Evolutionary conservation across 78 protist genomes (phyloP).

Genomic region (Dictyostelium brefeldianum): DNA sequence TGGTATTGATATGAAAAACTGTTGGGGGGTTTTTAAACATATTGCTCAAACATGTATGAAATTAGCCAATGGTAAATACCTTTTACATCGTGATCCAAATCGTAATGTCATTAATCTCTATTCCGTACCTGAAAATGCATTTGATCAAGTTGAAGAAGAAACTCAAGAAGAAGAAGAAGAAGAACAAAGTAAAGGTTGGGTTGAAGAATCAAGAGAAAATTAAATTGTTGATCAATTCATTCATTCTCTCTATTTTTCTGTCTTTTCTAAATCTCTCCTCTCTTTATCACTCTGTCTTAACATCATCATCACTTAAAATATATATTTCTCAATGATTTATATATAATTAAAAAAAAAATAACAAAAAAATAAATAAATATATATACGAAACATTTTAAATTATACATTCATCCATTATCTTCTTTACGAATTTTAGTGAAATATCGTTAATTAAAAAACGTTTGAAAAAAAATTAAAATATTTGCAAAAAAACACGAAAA

Average conservation of each 20-base stretch:
- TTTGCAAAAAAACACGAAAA: too few relatives aligned
- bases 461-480: too few relatives aligned
- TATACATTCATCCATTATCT: background rate
- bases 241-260: background rate
- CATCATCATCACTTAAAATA: background rate
- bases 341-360: background rate
- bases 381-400: too few relatives aligned
- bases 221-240: background rate
- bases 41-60: constrained; percentile 60
- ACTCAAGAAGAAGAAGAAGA: constrained; percentile 67
- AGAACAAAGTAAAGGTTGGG: constrained; percentile 77
- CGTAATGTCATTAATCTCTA: constrained; percentile 61
- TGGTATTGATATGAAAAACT: constrained; percentile 80
- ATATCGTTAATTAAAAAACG: too few relatives aligned
- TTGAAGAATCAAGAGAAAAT: constrained; percentile 51
- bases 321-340: background rate
- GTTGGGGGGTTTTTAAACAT: constrained; percentile 81
- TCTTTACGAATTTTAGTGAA: background rate
- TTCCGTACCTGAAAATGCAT: constrained; percentile 71
- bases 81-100: constrained; percentile 90
- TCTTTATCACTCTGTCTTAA: background rate
- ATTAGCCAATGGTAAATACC: constrained; percentile 87
- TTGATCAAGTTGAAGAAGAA: constrained; percentile 69
- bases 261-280: background rate
- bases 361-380: background rate